These are phyloP conservation scores for Termitomyces bulborhizus DNA, from an alignment of 768 basidiomycete species.

Conservation along the genomic window DNA sequence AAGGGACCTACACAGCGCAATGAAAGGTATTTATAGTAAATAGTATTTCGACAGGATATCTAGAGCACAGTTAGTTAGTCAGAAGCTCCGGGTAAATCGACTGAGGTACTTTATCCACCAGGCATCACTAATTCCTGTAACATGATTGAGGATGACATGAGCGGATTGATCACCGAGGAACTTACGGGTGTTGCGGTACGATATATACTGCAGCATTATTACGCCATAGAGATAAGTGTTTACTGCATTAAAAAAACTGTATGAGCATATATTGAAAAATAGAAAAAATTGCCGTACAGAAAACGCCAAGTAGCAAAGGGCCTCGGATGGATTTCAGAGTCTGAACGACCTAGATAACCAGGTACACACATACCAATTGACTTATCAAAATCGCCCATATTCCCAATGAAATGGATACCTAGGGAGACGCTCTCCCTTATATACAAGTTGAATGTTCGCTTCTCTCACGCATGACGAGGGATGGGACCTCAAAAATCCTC, in stretches of 20 bases:
- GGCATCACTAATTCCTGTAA: constrained; percentile 22
- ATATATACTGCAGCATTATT: constrained; percentile 23
- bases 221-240: constrained; percentile 22
- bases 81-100: not conserved
- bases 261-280: not conserved
- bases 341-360: not conserved
- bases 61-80: not conserved
- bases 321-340: constrained; percentile 7
- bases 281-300: constrained; percentile 13
- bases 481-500: not conserved
- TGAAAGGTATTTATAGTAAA: constrained; percentile 26
- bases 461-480: not conserved
- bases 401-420: not conserved
- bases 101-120: constrained; percentile 18
- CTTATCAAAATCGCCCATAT: constrained; percentile 7
- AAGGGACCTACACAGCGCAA: constrained; percentile 13
- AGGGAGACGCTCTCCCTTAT: not conserved
- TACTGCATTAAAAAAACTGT: constrained; percentile 8
- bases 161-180: not conserved
- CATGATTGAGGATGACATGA: not conserved
- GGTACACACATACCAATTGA: constrained; percentile 4
- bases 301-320: constrained; percentile 18
- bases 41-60: constrained; percentile 15
- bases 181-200: constrained; percentile 28
- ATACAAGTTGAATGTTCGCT: not conserved